Conservation (phyloP, 345 rosid species). For the Schrenkiella parvula region DNA sequence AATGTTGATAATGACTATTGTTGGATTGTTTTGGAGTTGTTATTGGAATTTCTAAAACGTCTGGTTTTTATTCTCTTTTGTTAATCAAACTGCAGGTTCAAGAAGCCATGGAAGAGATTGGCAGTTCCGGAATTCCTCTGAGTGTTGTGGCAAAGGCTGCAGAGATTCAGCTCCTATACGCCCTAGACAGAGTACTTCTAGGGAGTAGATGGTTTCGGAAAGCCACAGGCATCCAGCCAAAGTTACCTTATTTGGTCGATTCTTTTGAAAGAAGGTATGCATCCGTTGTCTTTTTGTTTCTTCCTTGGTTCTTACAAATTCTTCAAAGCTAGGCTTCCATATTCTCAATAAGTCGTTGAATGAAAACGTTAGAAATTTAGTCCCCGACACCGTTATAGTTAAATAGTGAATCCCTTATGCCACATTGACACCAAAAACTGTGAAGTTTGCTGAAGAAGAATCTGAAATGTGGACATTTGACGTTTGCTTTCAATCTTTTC, state of each 20-base stretch:
- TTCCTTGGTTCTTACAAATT: neutral
- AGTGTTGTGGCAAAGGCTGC: conserved; percentile 96
- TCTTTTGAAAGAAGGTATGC: conserved; percentile 87
- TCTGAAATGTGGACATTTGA: neutral
- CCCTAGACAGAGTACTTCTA: conserved; percentile 72
- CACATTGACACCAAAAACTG: neutral
- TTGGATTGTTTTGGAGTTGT: neutral
- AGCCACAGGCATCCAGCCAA: conserved; percentile 91
- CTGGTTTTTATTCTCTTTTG: neutral
- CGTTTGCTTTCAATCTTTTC: neutral
- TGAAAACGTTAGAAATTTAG: neutral
- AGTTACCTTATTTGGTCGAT: conserved; percentile 85
- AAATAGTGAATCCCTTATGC: neutral
- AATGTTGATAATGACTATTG: neutral
- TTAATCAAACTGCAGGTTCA: conserved; percentile 56
- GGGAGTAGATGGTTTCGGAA: conserved; percentile 95
- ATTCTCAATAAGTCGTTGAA: neutral
- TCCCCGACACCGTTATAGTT: neutral
- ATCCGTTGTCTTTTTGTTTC: neutral
- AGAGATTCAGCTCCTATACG: conserved; percentile 77
- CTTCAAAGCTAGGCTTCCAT: neutral
- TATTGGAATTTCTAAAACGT: neutral
- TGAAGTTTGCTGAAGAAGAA: neutral
- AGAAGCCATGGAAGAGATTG: conserved; percentile 89
- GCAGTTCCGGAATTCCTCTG: conserved; percentile 75